Percentiles rank a stretch among this genome's conserved stretches.
Conservation (phyloP, 2,329 filamentous ascomycete species). For the Pseudogymnoascus sp. region DNA sequence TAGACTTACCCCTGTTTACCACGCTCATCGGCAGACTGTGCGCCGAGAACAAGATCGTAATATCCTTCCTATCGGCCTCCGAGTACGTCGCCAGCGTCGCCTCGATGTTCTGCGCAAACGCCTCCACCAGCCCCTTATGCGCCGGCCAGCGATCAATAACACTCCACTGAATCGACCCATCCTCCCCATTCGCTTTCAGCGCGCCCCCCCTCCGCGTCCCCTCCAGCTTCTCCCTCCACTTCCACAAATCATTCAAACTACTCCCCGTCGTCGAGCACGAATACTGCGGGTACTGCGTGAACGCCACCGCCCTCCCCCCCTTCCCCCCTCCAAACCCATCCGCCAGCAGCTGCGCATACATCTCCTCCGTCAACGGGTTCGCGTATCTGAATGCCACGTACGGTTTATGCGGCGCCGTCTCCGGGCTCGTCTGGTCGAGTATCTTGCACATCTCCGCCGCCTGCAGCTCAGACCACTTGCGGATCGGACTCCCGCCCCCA, state of each 20-base stretch:
- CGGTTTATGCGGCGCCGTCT: conserved; percentile 92
- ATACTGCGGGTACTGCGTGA: conserved; percentile 98
- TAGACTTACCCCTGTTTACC: conserved; percentile 70
- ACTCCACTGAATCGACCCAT: conserved; percentile 83
- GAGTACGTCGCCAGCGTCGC: conserved; percentile 77
- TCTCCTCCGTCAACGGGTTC: conserved; percentile 84
- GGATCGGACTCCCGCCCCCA: conserved; percentile 93
- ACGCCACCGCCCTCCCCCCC: conserved; percentile 89
- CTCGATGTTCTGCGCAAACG: conserved; percentile 88
- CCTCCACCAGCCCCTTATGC: conserved; percentile 83
- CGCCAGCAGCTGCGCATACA: conserved; percentile 71
- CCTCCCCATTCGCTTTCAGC: conserved; percentile 30
- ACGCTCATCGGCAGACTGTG: conserved; percentile 97
- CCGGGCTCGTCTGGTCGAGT: conserved; percentile 79
- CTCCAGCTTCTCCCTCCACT: conserved; percentile 84
- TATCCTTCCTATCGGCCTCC: conserved; percentile 66
- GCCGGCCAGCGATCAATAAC: conserved; percentile 96
- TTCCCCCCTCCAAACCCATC: conserved; percentile 87
- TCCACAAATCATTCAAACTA: conserved; percentile 95
- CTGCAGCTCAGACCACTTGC: conserved; percentile 96
- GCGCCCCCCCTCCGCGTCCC: conserved; percentile 50
- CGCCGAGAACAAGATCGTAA: conserved; percentile 85
- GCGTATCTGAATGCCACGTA: conserved; percentile 98
- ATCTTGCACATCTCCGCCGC: conserved; percentile 95
- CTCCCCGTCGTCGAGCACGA: conserved; percentile 96